Conservation (phyloP, 805 yeast genomes). For the Myxozyma kluyveri region DNA sequence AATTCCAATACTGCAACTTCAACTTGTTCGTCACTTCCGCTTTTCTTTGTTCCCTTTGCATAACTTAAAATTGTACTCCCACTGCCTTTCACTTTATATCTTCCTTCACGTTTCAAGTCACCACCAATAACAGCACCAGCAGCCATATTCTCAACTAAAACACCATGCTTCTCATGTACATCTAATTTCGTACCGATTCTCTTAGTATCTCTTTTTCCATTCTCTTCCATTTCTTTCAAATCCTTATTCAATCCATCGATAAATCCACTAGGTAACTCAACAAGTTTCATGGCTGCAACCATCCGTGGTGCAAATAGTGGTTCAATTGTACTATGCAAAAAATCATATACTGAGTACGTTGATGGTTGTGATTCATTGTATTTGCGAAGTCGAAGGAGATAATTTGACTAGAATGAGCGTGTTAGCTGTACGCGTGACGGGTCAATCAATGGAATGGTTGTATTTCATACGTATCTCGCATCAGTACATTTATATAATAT, state of each 20-base stretch:
- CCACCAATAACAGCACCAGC: neutral
- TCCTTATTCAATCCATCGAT: conserved; percentile 10
- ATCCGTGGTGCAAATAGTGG: conserved; percentile 15
- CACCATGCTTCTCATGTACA: conserved; percentile 14
- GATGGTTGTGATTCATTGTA: conserved; percentile 18
- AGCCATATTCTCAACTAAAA: conserved; percentile 23
- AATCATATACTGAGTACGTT: conserved; percentile 12
- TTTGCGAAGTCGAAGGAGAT: conserved; percentile 20
- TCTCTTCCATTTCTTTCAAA: conserved; percentile 7
- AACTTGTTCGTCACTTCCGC: neutral
- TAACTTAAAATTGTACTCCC: conserved; percentile 7
- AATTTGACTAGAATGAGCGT: no score
- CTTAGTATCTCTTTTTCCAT: conserved; percentile 10
- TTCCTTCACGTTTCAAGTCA: neutral
- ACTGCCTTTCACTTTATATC: conserved; percentile 8
- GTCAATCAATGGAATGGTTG: no score
- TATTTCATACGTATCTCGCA: conserved; percentile 4
- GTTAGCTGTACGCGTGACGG: no score
- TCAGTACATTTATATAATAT: conserved; percentile 13
- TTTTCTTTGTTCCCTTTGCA: neutral
- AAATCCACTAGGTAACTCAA: conserved; percentile 4
- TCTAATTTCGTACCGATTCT: conserved; percentile 21
- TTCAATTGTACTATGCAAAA: conserved; percentile 6
- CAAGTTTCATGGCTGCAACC: conserved; percentile 13
- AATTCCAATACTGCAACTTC: conserved; percentile 42